These are phyloP conservation scores for Pseudopyricularia javanii DNA, from an alignment of 2,329 filamentous ascomycete species.

Conservation along the genomic window DNA sequence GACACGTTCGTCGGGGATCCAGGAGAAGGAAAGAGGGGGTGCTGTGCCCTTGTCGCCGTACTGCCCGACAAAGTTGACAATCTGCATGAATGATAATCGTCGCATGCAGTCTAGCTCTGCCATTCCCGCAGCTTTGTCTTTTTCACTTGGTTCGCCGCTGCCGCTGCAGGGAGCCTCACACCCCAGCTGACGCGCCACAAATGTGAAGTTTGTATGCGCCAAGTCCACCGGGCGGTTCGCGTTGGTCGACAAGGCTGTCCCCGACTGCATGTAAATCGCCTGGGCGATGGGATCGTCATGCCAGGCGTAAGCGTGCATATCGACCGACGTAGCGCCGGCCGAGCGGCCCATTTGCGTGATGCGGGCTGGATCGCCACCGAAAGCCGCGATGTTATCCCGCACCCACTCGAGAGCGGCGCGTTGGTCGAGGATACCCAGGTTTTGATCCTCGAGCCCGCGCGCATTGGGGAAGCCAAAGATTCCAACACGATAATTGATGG, in stretches of 20 bases:
- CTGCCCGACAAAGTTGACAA: conserved; percentile 11
- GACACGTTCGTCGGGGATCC: conserved; percentile 8
- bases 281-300: not conserved
- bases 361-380: conserved; percentile 36
- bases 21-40: not conserved
- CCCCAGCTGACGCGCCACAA: not conserved
- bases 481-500: conserved; percentile 18
- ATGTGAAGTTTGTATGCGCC: not conserved
- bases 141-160: not conserved
- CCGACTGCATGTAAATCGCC: not conserved
- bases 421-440: conserved; percentile 44
- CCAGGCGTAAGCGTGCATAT: conserved; percentile 4
- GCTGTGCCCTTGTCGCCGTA: not conserved
- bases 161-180: conserved; percentile 4
- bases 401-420: conserved; percentile 38
- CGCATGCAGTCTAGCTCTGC: conserved; percentile 24
- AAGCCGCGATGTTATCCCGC: conserved; percentile 36
- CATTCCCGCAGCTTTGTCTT: conserved; percentile 12
- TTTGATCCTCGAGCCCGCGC: conserved; percentile 19
- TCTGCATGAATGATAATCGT: conserved; percentile 14
- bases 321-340: conserved; percentile 38
- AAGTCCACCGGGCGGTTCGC: not conserved
- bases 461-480: conserved; percentile 20
- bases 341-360: conserved; percentile 36
- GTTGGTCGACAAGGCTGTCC: conserved; percentile 11